Conservation (phyloP, 148 eudicot species). For the Rheum nobile region DNA sequence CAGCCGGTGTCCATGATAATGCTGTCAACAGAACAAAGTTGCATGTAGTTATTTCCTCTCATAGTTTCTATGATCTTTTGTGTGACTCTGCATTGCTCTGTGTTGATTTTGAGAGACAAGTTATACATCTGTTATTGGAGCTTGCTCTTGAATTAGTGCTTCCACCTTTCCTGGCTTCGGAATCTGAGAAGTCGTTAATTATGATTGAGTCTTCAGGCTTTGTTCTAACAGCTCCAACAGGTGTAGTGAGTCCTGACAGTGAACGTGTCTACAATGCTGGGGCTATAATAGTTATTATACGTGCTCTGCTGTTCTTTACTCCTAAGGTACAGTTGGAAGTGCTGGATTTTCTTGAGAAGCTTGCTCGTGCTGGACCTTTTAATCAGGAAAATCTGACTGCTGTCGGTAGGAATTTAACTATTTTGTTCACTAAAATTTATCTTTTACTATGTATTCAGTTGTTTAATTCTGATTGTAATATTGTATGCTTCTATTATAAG, state of each 20-base stretch:
- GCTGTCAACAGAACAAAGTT: constrained; percentile 65
- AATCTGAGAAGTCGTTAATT: constrained; percentile 25
- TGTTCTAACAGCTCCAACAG: constrained; percentile 51
- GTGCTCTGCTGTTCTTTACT: constrained; percentile 83
- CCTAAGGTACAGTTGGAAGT: constrained; percentile 95
- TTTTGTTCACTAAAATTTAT: constrained; percentile 5
- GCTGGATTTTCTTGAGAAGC: constrained; percentile 71
- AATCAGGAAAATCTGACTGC: constrained; percentile 95
- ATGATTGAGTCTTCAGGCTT: constrained; percentile 40
- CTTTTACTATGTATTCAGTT: not conserved
- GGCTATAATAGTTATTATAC: constrained; percentile 73
- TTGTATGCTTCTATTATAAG: constrained; percentile 27
- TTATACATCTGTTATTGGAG: constrained; percentile 78
- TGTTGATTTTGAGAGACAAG: constrained; percentile 88
- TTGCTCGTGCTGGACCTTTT: constrained; percentile 80
- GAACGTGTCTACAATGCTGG: constrained; percentile 90
- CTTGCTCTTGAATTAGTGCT: constrained; percentile 87
- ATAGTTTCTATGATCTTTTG: constrained; percentile 75
- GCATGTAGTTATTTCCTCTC: constrained; percentile 62
- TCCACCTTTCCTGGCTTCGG: constrained; percentile 69
- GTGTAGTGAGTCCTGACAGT: constrained; percentile 49
- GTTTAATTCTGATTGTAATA: constrained; percentile 8
- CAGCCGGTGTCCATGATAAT: constrained; percentile 74
- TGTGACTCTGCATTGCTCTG: constrained; percentile 77
- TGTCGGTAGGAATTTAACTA: constrained; percentile 44